Evolutionary conservation across 2,329 filamentous ascomycete species (phyloP), one percentile per base, ranked within the genome.

Genomic region (Aspergillus fumigatus): DNA sequence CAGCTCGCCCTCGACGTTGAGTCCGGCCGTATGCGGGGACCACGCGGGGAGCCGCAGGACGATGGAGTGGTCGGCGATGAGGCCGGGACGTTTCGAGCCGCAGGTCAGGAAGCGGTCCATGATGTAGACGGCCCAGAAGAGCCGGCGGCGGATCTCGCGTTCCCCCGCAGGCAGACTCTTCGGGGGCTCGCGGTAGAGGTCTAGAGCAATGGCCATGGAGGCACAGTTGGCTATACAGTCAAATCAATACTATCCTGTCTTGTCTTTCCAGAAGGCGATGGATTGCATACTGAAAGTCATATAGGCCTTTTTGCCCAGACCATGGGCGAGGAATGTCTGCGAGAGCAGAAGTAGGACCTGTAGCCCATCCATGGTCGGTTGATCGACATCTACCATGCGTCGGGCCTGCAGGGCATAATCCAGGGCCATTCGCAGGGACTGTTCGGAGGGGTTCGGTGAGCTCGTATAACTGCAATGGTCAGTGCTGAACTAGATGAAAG

Each of bases 71-170:
- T 95, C 91, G 26, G 84, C 82, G 25, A 94, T 87, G 7, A 95
- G 77, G n/a, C 88, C 90, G 0, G 90, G 89, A 9, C 91, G 82
- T 66, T 89, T 91, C 3, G 90, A 93, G 17, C 91, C 91, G 62
- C 88, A 91, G 1, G 88, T 84, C 63, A 87, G 82, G 65, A 93
- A 94, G n/a, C 89, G 84, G 68, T 96, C 91, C 72, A 95, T 86
- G 26, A 95, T 77, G 65, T 94, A 96, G 69, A 89, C 93, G 2
- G 89, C 87, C 91, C 91, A 96, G 72, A 96, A 96, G 1, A 95
- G 77, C n/a, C 89, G 83, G 54, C 91, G 81, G 48, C 89, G 82
- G 67, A 87, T 86, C 75, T 95, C 91, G 55, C 88, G 83, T 68
- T 95, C 90, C 3, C 84, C 77, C 0, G 85, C 80, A 0, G 84